Conservation (phyloP, 78 protist species). For the Dictyostelium brefeldianum region DNA sequence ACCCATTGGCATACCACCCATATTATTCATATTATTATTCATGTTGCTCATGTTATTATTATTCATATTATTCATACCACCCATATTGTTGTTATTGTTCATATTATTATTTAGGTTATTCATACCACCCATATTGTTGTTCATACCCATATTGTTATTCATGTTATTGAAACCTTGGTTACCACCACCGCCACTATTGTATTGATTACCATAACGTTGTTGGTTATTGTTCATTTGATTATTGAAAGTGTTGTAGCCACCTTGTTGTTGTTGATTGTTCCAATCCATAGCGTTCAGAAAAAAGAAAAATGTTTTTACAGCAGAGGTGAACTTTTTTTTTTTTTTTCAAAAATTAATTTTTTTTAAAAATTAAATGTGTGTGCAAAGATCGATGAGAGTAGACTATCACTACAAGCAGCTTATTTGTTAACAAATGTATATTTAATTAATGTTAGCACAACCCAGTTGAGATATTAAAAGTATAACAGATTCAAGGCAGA, state of each 20-base stretch:
- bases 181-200: too few species aligned
- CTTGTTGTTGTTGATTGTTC: constrained; percentile 1
- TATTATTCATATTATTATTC: constrained; percentile 23
- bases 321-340: background rate
- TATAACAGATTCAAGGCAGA: too few species aligned
- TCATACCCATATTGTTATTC: background rate
- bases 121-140: constrained; percentile 36
- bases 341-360: background rate
- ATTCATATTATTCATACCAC: constrained; percentile 16
- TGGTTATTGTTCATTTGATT: background rate
- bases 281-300: background rate
- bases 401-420: too few species aligned
- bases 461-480: too few species aligned
- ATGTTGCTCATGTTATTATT: background rate
- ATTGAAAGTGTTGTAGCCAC: background rate
- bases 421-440: too few species aligned
- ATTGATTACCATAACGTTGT: constrained; percentile 5
- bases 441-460: too few species aligned
- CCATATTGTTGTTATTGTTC: constrained; percentile 27
- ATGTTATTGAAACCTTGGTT: constrained; percentile 7
- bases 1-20: background rate
- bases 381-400: background rate
- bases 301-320: background rate
- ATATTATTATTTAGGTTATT: background rate
- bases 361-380: background rate